These are phyloP conservation scores for Neopestalotiopsis sp. DNA, from an alignment of 2,329 filamentous ascomycete species.

Conservation along the genomic window DNA sequence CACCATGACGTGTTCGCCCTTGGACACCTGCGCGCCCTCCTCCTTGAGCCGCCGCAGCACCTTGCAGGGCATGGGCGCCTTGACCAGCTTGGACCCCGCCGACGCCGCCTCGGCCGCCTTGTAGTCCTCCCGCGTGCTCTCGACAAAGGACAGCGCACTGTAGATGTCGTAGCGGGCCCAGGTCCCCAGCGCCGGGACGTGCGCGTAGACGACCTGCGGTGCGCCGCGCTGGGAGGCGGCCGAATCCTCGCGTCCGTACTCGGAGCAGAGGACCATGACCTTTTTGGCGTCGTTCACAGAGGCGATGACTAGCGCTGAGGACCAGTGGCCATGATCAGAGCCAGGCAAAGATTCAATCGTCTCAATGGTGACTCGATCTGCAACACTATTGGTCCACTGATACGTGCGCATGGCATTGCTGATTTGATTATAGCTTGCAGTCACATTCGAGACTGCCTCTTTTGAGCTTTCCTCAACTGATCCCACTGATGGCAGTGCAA, in stretches of 20 bases:
- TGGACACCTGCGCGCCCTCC: slow-evolving; percentile 35
- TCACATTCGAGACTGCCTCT: background rate
- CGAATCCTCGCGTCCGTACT: background rate
- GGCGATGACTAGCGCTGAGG: background rate
- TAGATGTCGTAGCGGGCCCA: background rate
- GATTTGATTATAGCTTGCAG: background rate
- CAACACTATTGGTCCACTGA: background rate
- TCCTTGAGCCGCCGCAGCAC: slow-evolving; percentile 38
- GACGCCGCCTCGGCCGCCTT: background rate
- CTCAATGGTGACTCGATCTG: background rate
- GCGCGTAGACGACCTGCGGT: background rate
- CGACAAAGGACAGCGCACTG: background rate
- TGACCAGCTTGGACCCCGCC: background rate
- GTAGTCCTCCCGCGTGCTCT: background rate
- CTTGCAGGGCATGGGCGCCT: slow-evolving; percentile 43
- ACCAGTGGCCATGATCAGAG: background rate
- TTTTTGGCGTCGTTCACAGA: background rate
- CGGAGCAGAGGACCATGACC: background rate
- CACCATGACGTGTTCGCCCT: slow-evolving; percentile 39
- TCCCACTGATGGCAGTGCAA: background rate
- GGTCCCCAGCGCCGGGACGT: background rate
- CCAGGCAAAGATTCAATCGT: background rate
- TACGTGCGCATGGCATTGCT: background rate
- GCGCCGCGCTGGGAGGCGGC: background rate
- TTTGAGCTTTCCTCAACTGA: background rate